Evolutionary conservation across 1,139 yeast species (phyloP), one percentile per base, ranked within the genome.

Genomic region (Blastobotrys ciferrii): DNA sequence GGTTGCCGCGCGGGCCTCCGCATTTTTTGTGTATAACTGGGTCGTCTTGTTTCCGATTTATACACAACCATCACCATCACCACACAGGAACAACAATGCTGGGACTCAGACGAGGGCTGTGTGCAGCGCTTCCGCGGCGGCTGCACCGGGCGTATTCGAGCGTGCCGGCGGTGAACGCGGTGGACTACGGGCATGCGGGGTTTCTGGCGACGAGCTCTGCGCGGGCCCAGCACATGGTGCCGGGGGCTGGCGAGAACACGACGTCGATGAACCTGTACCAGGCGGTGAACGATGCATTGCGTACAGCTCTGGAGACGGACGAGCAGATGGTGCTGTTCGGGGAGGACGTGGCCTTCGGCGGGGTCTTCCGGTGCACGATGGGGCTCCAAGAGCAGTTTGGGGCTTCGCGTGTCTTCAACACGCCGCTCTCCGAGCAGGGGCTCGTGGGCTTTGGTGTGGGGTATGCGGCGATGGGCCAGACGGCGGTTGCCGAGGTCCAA

Each of bases 341-440:
- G 14, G 70, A 67, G 49, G 71, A 67, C 48, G 69, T 67, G 6
- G 70, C 68, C 12, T 67, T 67, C 54, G 71, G 71, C 18, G 71
- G 71, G 6, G 71, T 67, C n/a, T 67, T 67, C 50, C 57, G 71
- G 9, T 67, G 71, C 59, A 61, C 70, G n/a, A 62, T 63, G 63
- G 70, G 68, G 2, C 61, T 67, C 9, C 71, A 67, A 43, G 67
- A 64, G 40, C 62, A 58, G 52, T 67, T 66, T 56, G 71, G 71
- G 12, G 48, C 58, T n/a, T 67, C 60, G 17, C 49, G 71, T 15
- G 71, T 67, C 13, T 67, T 67, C 57, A 67, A 67, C 53, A 65
- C 70, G 9, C 71, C 71, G 4, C 57, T 67, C 30, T 58, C 65
- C 4, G 71, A 67, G 49, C 71, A 67, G 51, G 71, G 69, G 1